Percentiles rank a stretch among this genome's conserved stretches.
Conservation (phyloP, 1,284 basidiomycete species). For the Ceratobasidium sp. region DNA sequence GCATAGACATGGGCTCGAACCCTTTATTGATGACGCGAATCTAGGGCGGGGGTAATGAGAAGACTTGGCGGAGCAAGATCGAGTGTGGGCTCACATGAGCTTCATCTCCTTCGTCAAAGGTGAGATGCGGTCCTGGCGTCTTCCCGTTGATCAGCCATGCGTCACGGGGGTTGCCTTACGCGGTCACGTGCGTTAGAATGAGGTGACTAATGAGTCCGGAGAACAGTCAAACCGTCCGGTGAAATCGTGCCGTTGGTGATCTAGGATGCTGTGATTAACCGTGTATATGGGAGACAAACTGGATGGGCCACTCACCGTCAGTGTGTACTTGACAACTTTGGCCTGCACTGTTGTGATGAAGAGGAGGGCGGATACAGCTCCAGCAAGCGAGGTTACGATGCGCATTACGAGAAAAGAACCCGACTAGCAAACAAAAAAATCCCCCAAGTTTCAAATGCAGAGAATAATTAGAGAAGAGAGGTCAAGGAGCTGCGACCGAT, state of each 20-base stretch:
- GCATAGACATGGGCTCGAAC: conserved; percentile 20
- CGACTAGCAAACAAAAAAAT: too few species aligned
- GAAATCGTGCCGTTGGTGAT: conserved; percentile 30
- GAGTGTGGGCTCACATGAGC: conserved; percentile 20
- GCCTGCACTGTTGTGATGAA: not conserved
- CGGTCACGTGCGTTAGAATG: not conserved
- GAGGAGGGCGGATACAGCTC: not conserved
- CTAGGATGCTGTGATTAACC: not conserved
- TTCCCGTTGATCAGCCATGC: conserved; percentile 33
- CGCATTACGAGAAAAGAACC: not conserved
- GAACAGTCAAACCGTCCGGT: conserved; percentile 6
- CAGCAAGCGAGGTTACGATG: conserved; percentile 5
- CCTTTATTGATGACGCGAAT: conserved; percentile 23
- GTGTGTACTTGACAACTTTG: conserved; percentile 28
- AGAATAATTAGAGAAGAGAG: not conserved
- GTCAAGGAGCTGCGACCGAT: not conserved
- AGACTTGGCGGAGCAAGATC: conserved; percentile 5
- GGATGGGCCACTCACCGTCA: conserved; percentile 4
- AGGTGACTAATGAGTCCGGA: too few species aligned
- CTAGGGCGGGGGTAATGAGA: conserved; percentile 11
- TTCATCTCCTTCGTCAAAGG: conserved; percentile 44
- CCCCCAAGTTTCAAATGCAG: not conserved
- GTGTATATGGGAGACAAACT: too few species aligned
- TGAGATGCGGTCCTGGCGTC: conserved; percentile 46
- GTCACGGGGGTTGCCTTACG: conserved; percentile 10